A percentile compares a stretch with the other conserved stretches of the same genome.
phyloP scores from a whole-genome alignment of 2,329 filamentous ascomycete genomes.

The Aspergillus sp. region DNA sequence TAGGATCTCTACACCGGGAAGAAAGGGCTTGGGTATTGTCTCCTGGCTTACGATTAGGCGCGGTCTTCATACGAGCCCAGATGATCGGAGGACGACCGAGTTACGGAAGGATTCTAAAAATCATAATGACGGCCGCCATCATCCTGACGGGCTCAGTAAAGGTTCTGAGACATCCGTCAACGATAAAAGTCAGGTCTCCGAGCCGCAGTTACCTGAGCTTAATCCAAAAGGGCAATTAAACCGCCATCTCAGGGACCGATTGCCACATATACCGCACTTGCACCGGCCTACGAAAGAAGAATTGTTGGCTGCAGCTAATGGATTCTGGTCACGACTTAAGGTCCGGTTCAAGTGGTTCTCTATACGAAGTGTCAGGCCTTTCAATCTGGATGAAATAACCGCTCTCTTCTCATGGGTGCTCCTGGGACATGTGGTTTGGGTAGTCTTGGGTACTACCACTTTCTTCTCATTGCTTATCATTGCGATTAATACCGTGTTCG shows the following conservation, averaged over 20 bases:
- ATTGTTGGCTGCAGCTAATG: constrained; percentile 83
- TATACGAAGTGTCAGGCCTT: constrained; percentile 88
- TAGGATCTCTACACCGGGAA: constrained; percentile 21
- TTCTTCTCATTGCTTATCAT: constrained; percentile 93
- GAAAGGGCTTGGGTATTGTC: constrained; percentile 18
- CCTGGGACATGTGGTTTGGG: constrained; percentile 89
- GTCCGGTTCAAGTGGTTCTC: constrained; percentile 98
- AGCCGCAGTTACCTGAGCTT: constrained; percentile 23
- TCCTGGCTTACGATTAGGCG: constrained; percentile 31
- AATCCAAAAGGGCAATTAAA: constrained; percentile 24
- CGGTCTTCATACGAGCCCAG: constrained; percentile 34
- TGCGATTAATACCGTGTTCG: constrained; percentile 92
- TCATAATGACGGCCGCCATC: constrained; percentile 18
- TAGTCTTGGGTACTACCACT: constrained; percentile 94
- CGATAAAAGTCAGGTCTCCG: constrained; percentile 26
- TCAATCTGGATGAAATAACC: constrained; percentile 94
- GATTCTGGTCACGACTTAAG: constrained; percentile 86
- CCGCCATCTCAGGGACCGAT: constrained; percentile 57
- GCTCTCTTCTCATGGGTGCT: constrained; percentile 95
- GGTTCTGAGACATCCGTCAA: constrained; percentile 11
- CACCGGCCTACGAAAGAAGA: constrained; percentile 92
- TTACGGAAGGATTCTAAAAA: constrained; percentile 19
- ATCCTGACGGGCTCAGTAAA: constrained; percentile 5
- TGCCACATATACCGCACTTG: constrained; percentile 72
- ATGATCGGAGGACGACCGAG: constrained; percentile 20